Base-by-base conservation (phyloP, 2,329 filamentous ascomycete genomes). In the Metarhizium guizhouense region DNA sequence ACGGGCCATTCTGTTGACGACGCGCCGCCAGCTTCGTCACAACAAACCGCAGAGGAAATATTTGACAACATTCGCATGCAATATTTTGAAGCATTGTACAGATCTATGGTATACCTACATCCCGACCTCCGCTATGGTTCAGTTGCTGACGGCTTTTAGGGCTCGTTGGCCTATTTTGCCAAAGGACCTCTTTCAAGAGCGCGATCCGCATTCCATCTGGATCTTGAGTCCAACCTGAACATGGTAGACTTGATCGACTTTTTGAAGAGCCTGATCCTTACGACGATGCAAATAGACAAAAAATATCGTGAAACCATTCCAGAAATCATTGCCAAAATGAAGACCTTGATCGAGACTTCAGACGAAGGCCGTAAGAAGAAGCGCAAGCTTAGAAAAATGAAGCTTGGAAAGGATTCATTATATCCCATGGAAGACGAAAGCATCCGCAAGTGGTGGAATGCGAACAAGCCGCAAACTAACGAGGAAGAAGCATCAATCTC, bases 171-270 rank as follows among this genome's bases (percentile, higher is more conserved):
- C 56, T 94, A 92, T 69, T 92, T 93, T 69, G 86, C 86, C 20
- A 94, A 94, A 72, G 89, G 88, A 0, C 87, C 89, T 1, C 73
- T 94, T 20, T 89, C 88, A 48, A 80, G 88, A 62, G 85, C 87
- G 49, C 81, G 88, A 57, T 86, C 85, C 50, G 81, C 84, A 14
- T 90, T 90, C 59, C 82, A 85, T 56, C 71, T 83, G 14, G 80
- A 84, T 58, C 80, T 80, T 53, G 82, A 86, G 65, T 74, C 79
- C 6, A 80, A 77, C 25, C 70, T 85, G 20, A 76, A 84, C 45
- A 82, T 86, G 69, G 72, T 74, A 29, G 82, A 90, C 52, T 73
- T 92, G 18, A 76, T 87, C 8, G 74, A 78, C 0, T 91, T 90
- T 62, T 67, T 93, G n/a, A 83, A 85, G 62, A 78, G 78, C 52